Evolutionary conservation across 495 filamentous ascomycete genomes (phyloP).

Genomic region (Hypoxylon fragiforme): DNA sequence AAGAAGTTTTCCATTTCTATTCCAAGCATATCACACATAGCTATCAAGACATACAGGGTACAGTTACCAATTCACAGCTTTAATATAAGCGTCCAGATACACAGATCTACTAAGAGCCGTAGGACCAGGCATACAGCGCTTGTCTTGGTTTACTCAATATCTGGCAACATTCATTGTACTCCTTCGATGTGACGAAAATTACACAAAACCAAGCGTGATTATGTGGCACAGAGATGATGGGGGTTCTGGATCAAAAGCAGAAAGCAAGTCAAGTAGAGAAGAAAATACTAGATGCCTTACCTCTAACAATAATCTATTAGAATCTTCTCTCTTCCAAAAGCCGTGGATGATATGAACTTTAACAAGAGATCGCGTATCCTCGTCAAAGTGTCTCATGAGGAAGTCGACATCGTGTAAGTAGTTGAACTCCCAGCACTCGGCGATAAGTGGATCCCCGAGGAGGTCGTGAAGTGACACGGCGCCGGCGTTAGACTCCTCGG

Average conservation of each 20-base stretch:
- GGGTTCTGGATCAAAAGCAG: too few species aligned
- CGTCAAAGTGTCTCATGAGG: slow-evolving; percentile 63
- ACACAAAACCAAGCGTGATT: too few species aligned
- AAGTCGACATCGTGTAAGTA: slow-evolving; percentile 84
- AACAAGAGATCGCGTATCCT: slow-evolving; percentile 65
- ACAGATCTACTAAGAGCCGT: too few species aligned
- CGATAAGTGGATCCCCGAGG: slow-evolving; percentile 78
- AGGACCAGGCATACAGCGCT: too few species aligned
- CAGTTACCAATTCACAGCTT: too few species aligned
- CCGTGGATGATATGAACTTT: slow-evolving; percentile 82
- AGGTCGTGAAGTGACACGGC: slow-evolving; percentile 70
- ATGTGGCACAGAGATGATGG: too few species aligned
- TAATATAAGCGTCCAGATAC: too few species aligned
- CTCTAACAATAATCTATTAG: slow-evolving; percentile 60
- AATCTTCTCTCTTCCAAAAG: slow-evolving; percentile 79
- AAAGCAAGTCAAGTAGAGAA: background rate
- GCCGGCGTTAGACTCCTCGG: slow-evolving; percentile 64
- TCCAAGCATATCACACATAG: too few species aligned
- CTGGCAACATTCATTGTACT: too few species aligned
- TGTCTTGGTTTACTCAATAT: too few species aligned
- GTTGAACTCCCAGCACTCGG: slow-evolving; percentile 90
- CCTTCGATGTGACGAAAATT: too few species aligned
- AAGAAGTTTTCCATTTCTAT: background rate
- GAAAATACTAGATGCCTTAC: slow-evolving; percentile 45
- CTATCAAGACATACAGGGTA: too few species aligned